A percentile compares a stretch with the other conserved stretches of the same genome.
Conservation (phyloP, 2,329 filamentous ascomycete species). For the Sarocladium strictum region DNA sequence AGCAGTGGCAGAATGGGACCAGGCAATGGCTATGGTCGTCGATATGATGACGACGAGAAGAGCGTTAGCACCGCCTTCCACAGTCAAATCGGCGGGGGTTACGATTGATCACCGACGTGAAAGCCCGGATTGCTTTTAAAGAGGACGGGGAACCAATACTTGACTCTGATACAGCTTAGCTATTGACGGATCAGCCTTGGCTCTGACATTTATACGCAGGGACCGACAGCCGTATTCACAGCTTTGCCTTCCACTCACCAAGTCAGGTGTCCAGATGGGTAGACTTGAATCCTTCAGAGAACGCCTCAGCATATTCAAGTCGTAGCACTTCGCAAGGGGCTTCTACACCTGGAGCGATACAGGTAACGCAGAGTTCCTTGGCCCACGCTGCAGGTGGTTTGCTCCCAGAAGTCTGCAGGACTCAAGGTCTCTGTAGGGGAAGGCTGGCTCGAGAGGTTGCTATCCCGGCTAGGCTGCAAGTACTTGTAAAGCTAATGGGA, state of each 20-base stretch:
- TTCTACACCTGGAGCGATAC: no score
- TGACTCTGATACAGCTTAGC: neutral
- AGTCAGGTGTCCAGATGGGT: no score
- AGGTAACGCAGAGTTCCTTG: no score
- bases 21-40: constrained; percentile 63
- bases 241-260: neutral
- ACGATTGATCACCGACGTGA: constrained; percentile 38
- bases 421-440: no score
- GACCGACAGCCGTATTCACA: neutral
- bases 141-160: neutral
- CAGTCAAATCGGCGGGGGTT: constrained; percentile 74
- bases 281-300: no score
- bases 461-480: no score
- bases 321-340: no score
- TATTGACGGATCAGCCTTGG: neutral
- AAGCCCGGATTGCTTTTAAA: constrained; percentile 11
- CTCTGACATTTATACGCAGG: neutral
- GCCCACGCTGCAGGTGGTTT: no score
- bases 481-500: no score
- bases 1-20: constrained; percentile 65
- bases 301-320: no score
- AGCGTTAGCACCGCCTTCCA: constrained; percentile 96
- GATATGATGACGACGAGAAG: constrained; percentile 86
- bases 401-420: no score
- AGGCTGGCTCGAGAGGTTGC: no score